A percentile compares a stretch with the other conserved stretches of the same genome.
These are phyloP conservation scores for Rubroshorea leprosula DNA, from an alignment of 345 rosid genomes.

Conservation along the genomic window DNA sequence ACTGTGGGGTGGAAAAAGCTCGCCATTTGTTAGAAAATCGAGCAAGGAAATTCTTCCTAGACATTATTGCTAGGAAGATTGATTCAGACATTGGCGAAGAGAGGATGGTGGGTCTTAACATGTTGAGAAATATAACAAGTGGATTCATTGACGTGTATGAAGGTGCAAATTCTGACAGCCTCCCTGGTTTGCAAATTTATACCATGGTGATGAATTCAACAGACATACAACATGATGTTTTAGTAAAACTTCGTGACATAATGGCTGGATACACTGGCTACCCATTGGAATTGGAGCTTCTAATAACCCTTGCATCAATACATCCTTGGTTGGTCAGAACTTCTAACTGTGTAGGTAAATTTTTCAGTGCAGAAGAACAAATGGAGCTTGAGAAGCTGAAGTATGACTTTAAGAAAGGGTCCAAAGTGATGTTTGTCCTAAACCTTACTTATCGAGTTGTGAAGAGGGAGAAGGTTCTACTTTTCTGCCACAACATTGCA, in stretches of 20 bases:
- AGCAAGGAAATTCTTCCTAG: constrained; percentile 79
- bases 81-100: constrained; percentile 62
- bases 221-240: constrained; percentile 51
- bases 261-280: constrained; percentile 61
- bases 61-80: constrained; percentile 72
- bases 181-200: constrained; percentile 89
- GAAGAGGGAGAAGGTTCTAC: constrained; percentile 63
- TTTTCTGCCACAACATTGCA: constrained; percentile 93
- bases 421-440: constrained; percentile 87
- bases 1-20: constrained; percentile 42
- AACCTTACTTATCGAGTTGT: constrained; percentile 73
- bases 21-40: constrained; percentile 64
- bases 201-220: constrained; percentile 86
- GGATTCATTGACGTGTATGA: constrained; percentile 84
- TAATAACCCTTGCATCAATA: constrained; percentile 81
- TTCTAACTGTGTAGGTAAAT: constrained; percentile 57
- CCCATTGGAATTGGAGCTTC: constrained; percentile 77
- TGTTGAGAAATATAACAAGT: constrained; percentile 68
- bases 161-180: constrained; percentile 54
- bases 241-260: constrained; percentile 54
- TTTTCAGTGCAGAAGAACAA: constrained; percentile 45
- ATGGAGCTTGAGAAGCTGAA: constrained; percentile 49
- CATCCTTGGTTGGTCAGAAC: constrained; percentile 79
- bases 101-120: constrained; percentile 67
- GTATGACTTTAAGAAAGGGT: constrained; percentile 57